A percentile compares a stretch with the other conserved stretches of the same genome.
Evolutionary conservation across 306 rosid species (phyloP).

Genomic region (Notholithocarpus densiflorus): DNA sequence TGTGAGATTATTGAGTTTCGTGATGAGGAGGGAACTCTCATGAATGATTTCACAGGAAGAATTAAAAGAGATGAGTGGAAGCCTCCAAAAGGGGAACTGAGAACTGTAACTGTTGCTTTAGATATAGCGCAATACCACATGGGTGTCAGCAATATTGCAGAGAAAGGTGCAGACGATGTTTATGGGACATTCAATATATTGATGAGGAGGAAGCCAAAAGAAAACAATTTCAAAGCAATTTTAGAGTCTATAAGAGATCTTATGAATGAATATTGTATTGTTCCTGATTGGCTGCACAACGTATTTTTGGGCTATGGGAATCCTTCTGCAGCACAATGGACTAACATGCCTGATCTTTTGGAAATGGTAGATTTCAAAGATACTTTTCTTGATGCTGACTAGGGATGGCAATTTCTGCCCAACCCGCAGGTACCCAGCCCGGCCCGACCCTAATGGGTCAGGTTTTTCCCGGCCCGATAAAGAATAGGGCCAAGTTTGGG

Average conservation of each 20-base stretch:
- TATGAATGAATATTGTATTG: slow-evolving; percentile 95
- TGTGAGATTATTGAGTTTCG: slow-evolving; percentile 88
- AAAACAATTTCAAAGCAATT: slow-evolving; percentile 96
- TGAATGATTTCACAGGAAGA: slow-evolving; percentile 96
- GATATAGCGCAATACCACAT: slow-evolving; percentile 96
- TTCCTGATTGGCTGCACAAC: slow-evolving; percentile 95
- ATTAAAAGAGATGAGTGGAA: slow-evolving; percentile 97
- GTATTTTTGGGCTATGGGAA: slow-evolving; percentile 90
- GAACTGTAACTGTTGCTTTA: slow-evolving; percentile 94
- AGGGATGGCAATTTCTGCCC: too few relatives aligned
- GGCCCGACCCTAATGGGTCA: too few relatives aligned
- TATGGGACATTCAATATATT: slow-evolving; percentile 85
- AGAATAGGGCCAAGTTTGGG: too few relatives aligned
- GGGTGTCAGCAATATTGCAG: slow-evolving; percentile 92
- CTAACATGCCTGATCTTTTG: slow-evolving; percentile 92
- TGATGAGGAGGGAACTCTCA: slow-evolving; percentile 89
- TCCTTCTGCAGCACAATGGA: slow-evolving; percentile 98
- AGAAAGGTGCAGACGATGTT: slow-evolving; percentile 84
- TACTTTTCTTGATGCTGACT: slow-evolving; percentile 85
- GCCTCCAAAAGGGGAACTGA: slow-evolving; percentile 94
- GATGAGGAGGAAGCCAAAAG: slow-evolving; percentile 98
- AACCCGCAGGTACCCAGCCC: too few relatives aligned
- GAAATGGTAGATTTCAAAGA: slow-evolving; percentile 91
- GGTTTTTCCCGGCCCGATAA: too few relatives aligned
- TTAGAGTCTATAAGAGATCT: slow-evolving; percentile 93